phyloP scores from a whole-genome alignment of 75 land plant species.

The Ceratopteris richardii region DNA sequence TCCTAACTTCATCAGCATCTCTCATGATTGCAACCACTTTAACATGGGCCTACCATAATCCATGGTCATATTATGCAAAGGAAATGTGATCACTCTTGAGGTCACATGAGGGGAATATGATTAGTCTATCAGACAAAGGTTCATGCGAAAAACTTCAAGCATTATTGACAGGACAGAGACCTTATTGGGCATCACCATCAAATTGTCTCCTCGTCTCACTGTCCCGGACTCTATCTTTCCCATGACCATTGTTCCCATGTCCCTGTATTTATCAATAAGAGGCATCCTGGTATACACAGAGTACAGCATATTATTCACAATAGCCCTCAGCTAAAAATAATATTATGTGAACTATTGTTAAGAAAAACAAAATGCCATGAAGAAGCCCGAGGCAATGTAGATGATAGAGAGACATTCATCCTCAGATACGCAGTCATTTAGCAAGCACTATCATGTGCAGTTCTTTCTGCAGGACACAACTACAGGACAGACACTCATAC shows the following conservation, averaged over 20 bases:
- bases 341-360: too few species aligned
- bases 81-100: not conserved
- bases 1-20: slow-evolving; percentile 61
- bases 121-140: not conserved
- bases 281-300: slow-evolving; percentile 63
- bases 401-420: too few species aligned
- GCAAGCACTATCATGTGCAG: too few species aligned
- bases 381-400: too few species aligned
- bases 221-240: slow-evolving; percentile 96
- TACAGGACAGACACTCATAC: too few species aligned
- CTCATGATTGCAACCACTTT: slow-evolving; percentile 70
- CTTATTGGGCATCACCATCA: slow-evolving; percentile 93
- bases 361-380: too few species aligned
- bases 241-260: slow-evolving; percentile 98
- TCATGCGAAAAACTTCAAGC: not conserved
- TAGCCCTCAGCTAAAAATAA: too few species aligned
- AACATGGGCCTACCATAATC: slow-evolving; percentile 48
- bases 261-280: slow-evolving; percentile 86
- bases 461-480: too few species aligned
- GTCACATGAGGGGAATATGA: too few species aligned
- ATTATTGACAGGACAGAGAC: slow-evolving; percentile 18
- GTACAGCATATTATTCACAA: not conserved
- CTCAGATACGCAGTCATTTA: too few species aligned
- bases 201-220: slow-evolving; percentile 67
- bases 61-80: not conserved